These are phyloP conservation scores for Solanum virginianum DNA, from an alignment of 257 asterid genomes.

Conservation along the genomic window DNA sequence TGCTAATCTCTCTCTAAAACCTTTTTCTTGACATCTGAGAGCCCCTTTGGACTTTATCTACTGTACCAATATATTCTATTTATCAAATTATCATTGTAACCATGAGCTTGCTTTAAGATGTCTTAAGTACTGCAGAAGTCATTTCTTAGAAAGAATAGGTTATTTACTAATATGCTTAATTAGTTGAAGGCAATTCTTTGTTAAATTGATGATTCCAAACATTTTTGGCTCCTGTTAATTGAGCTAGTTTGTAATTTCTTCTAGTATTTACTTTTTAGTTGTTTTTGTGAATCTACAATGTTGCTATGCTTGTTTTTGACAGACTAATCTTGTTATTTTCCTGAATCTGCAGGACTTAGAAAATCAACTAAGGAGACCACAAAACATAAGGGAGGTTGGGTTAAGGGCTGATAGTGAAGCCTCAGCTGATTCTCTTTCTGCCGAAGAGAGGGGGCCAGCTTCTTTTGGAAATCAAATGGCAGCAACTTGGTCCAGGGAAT, in stretches of 20 bases:
- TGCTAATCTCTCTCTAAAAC: not conserved
- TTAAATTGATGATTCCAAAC: not conserved
- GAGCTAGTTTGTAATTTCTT: not conserved
- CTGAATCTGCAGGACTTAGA: slow-evolving; percentile 34
- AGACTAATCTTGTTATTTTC: not conserved
- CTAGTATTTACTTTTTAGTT: not conserved
- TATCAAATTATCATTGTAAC: not conserved
- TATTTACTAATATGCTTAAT: not conserved
- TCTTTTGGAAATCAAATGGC: slow-evolving; percentile 30
- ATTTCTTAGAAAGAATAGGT: not conserved
- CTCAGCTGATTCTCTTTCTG: slow-evolving; percentile 48
- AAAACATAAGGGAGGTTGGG: slow-evolving; percentile 22
- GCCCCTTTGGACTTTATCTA: not conserved
- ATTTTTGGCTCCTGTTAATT: not conserved
- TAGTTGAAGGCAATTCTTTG: not conserved
- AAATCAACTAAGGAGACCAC: slow-evolving; percentile 26
- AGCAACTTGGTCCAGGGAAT: slow-evolving; percentile 26
- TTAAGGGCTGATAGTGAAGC: slow-evolving; percentile 43
- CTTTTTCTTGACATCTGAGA: not conserved
- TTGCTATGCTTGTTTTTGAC: not conserved
- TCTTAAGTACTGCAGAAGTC: not conserved
- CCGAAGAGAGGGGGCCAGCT: slow-evolving; percentile 23
- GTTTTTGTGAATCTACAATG: not conserved
- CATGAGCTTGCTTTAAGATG: not conserved
- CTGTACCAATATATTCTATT: not conserved